These are phyloP conservation scores for Vararia minispora DNA, from an alignment of 768 basidiomycete genomes.

Conservation along the genomic window DNA sequence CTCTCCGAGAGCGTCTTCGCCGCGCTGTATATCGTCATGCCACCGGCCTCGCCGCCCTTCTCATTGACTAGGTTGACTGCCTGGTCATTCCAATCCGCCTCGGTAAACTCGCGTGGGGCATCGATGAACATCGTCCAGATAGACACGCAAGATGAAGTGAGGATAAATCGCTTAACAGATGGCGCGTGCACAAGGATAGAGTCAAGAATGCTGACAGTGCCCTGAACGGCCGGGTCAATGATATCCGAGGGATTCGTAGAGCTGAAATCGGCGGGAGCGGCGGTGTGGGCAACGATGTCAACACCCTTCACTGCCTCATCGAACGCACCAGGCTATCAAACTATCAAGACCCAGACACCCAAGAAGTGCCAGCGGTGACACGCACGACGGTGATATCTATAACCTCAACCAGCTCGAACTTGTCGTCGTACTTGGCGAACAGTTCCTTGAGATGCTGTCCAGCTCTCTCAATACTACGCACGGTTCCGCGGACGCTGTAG, in stretches of 20 bases:
- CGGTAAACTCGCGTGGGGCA: neutral
- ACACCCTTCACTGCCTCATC: constrained; percentile 35
- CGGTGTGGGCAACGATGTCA: constrained; percentile 28
- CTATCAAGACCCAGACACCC: constrained; percentile 4
- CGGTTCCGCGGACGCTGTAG: no score
- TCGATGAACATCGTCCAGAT: neutral
- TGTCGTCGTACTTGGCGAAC: no score
- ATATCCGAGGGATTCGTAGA: constrained; percentile 17
- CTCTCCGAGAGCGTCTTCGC: constrained; percentile 26
- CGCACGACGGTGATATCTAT: constrained; percentile 20
- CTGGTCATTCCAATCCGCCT: constrained; percentile 25
- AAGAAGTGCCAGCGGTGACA: constrained; percentile 16
- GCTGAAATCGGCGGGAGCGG: constrained; percentile 22
- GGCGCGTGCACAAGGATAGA: constrained; percentile 16
- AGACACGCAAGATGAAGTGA: constrained; percentile 4
- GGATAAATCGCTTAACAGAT: constrained; percentile 5
- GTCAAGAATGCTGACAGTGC: constrained; percentile 24
- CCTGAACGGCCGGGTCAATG: constrained; percentile 28
- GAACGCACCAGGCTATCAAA: constrained; percentile 23
- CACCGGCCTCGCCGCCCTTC: constrained; percentile 20
- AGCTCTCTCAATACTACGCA: no score
- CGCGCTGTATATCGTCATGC: constrained; percentile 19
- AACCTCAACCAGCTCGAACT: no score
- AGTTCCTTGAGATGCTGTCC: no score
- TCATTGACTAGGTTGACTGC: constrained; percentile 19